Evolutionary conservation across 768 basidiomycete species (phyloP), one percentile per base, ranked within the genome.

Genomic region (Leccinum variicolor): DNA sequence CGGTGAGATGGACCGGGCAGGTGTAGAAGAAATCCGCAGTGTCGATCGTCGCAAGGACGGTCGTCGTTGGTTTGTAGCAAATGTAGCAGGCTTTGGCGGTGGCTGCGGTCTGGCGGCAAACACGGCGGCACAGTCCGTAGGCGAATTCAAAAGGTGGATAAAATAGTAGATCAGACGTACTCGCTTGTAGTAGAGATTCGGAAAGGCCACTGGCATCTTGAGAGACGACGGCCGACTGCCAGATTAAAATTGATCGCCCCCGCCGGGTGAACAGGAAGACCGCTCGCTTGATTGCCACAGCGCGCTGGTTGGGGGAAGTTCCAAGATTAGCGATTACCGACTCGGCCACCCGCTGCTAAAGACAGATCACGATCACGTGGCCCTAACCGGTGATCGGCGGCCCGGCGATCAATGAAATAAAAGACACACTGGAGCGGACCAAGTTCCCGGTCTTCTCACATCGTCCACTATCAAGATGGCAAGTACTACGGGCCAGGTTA

Each of bases 151-250:
- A 45, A 45, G 26, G 52, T 39, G 57, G 21, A 19, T 50, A 6
- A 11, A 25, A 5, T 49, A 33, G 25, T 49, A 33, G 25, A 17
- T 25, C 4, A n/a, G 25, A 79, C 84, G 77, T 72, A 93, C 92
- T 64, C 93, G 84, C 73, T 91, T 92, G 76, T 93, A 94, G 75
- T 95, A 97, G 46, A 92, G 66, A 70, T 97, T 96, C 31, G 79
- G 79, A 75, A 91, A 89, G 45, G 84, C 84, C 89, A 89, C 89
- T 31, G 31, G 31, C 17, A 15, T 55, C 17, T n/a, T 31, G 21
- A 31, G 6, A 31, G 31, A 11, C 11, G 11, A 34, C 50, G 26
- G 13, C 9, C n/a, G n/a, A 19, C 0, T 41, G n/a, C n/a, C n/a
- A n/a, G n/a, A n/a, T 10, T 41, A 10, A 10, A 41, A 41, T 41